A percentile compares a stretch with the other conserved stretches of the same genome.
Conservation (phyloP, 176 grass and related monocot genomes). For the Bolboschoenus planiculmis region DNA sequence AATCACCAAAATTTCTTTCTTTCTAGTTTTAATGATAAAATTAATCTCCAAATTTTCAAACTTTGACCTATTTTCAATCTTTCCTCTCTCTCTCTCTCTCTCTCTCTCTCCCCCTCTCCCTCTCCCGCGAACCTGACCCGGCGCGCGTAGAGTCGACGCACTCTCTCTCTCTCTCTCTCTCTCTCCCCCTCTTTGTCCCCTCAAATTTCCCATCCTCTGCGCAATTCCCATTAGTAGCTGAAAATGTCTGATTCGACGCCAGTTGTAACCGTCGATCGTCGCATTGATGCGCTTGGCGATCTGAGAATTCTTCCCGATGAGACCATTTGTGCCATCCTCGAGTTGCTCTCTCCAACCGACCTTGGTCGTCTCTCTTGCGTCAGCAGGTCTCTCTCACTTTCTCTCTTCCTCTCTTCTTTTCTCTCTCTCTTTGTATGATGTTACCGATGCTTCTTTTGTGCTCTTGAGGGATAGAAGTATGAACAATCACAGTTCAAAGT, state of each 20-base stretch:
- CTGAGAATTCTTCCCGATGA: conserved; percentile 73
- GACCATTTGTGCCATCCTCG: conserved; percentile 65
- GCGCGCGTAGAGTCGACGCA: conserved; percentile 5
- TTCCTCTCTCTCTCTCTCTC: neutral
- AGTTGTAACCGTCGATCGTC: conserved; percentile 33
- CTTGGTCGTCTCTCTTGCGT: conserved; percentile 80
- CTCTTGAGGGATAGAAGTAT: neutral
- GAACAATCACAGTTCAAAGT: neutral
- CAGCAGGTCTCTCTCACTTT: conserved; percentile 48
- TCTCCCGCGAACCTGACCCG: neutral
- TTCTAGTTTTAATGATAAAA: too few relatives aligned
- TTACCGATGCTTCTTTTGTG: neutral
- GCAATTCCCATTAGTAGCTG: neutral
- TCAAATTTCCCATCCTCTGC: neutral
- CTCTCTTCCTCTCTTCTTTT: neutral
- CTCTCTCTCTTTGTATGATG: neutral
- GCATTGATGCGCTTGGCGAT: conserved; percentile 60
- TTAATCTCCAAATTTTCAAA: neutral
- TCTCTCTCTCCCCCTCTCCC: neutral
- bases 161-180: neutral
- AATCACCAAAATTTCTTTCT: too few relatives aligned
- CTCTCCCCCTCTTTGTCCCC: too few relatives aligned
- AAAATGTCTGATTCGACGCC: neutral
- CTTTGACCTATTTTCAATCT: neutral
- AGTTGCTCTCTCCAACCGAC: conserved; percentile 69